Base-by-base conservation (phyloP, 805 yeast genomes). In the Kodamaea sagamina region DNA sequence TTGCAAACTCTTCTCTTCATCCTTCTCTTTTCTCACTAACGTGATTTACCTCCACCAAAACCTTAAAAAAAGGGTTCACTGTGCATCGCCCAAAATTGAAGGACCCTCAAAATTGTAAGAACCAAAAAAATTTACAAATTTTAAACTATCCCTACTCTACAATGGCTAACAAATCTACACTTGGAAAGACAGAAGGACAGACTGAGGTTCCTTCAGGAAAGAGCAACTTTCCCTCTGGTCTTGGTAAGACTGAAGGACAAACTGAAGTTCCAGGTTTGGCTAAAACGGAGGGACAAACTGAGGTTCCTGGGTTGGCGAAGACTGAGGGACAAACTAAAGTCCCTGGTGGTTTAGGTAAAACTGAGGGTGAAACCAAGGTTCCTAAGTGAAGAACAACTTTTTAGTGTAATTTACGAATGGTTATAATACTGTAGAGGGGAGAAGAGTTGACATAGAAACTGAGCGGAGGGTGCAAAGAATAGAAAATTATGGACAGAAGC, bases 141-240 rank as follows among this genome's bases (percentile, higher is more conserved):
- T 29, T 9, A 12, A 28, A 4, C 17, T 19, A n/a, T 29, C 18
- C 34, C 34, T 29, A 13, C 19, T 29, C 17, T 4, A 29, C 15
- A 17, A 29, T 29, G 34, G 12, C 34, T 4, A 29, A 29, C 17
- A 17, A 29, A 29, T 29, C 34, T 13, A 17, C 17, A 4, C 34
- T 29, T 29, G 34, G 34, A 29, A 29, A 29, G 19, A 29, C 34
- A 4, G 34, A 29, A 29, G 34, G 34, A 13, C 19, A 29, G 34
- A 29, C 34, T n/a, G 13, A 26, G 8, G 24, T 21, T 21, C 24
- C 24, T 21, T 21, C 24, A 6, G 24, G 24, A 21, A 21, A 21
- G 24, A 21, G 24, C 16, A n/a, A 10, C 8, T 12, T 28, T 15
- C 16, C 32, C 6, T 12, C 17, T 28, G 32, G 32, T 7, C 16